These are phyloP conservation scores for Penicillium waksmanii DNA, from an alignment of 495 filamentous ascomycete genomes.

Conservation along the genomic window DNA sequence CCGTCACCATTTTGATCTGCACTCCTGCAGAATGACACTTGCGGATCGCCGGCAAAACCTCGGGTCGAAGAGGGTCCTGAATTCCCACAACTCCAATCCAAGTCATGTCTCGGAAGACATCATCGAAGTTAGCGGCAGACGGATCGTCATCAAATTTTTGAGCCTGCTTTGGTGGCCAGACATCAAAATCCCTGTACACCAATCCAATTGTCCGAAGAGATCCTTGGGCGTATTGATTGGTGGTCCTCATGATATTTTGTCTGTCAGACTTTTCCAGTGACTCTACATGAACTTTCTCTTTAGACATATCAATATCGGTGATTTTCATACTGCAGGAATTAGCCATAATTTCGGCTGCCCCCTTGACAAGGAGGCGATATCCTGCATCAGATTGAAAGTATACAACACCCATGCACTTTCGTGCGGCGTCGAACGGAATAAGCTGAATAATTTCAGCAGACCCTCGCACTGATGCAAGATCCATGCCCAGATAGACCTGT, in stretches of 20 bases:
- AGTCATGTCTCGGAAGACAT: constrained; percentile 61
- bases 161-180: constrained; percentile 59
- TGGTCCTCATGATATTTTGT: constrained; percentile 39
- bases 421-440: constrained; percentile 68
- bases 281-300: constrained; percentile 41
- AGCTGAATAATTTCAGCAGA: constrained; percentile 64
- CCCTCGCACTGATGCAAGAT: constrained; percentile 59
- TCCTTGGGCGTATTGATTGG: constrained; percentile 59
- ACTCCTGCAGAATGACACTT: constrained; percentile 79
- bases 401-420: constrained; percentile 72
- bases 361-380: constrained; percentile 69
- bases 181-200: constrained; percentile 62
- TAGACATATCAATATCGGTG: constrained; percentile 23
- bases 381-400: constrained; percentile 57
- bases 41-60: constrained; percentile 74
- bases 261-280: constrained; percentile 36
- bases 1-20: constrained; percentile 85
- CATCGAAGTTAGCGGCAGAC: constrained; percentile 55
- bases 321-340: constrained; percentile 48
- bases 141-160: constrained; percentile 54
- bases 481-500: constrained; percentile 64
- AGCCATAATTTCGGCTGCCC: constrained; percentile 68
- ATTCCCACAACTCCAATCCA: constrained; percentile 68
- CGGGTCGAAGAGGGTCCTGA: constrained; percentile 70
- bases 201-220: constrained; percentile 68